These are phyloP conservation scores for Salinomyces thailandicus DNA, from an alignment of 2,329 filamentous ascomycete species.

Conservation along the genomic window DNA sequence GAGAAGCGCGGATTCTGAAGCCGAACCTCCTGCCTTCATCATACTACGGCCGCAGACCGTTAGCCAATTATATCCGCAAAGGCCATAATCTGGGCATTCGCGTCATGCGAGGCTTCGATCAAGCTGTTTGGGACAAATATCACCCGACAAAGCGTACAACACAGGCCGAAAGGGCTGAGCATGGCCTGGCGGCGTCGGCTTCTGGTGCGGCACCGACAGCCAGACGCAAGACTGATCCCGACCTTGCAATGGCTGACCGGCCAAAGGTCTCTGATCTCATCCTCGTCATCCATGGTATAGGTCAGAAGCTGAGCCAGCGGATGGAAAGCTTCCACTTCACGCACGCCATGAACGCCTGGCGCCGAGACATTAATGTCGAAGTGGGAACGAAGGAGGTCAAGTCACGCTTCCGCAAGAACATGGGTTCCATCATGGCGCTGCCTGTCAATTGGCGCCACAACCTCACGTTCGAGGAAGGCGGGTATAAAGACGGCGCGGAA, in stretches of 20 bases:
- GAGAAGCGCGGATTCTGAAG: conserved; percentile 73
- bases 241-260: conserved; percentile 53
- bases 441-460: conserved; percentile 91
- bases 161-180: conserved; percentile 32
- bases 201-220: conserved; percentile 31
- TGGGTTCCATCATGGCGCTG: conserved; percentile 85
- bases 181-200: conserved; percentile 36
- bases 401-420: conserved; percentile 60
- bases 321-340: conserved; percentile 97
- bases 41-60: conserved; percentile 70
- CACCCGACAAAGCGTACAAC: conserved; percentile 45
- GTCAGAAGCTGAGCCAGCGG: conserved; percentile 87
- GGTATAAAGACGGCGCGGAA: conserved; percentile 42
- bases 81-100: conserved; percentile 72
- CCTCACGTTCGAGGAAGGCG: conserved; percentile 75
- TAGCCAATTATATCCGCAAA: conserved; percentile 71
- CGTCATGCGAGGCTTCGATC: conserved; percentile 82
- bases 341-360: conserved; percentile 84
- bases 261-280: conserved; percentile 76
- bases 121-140: conserved; percentile 61
- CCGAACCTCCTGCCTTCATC: conserved; percentile 74
- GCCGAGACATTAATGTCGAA: conserved; percentile 77
- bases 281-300: conserved; percentile 88
- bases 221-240: conserved; percentile 40
- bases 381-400: conserved; percentile 64